A percentile compares a stretch with the other conserved stretches of the same genome.
phyloP scores from a whole-genome alignment of 2,329 filamentous ascomycete genomes.

The Trichoderma asperellum region DNA sequence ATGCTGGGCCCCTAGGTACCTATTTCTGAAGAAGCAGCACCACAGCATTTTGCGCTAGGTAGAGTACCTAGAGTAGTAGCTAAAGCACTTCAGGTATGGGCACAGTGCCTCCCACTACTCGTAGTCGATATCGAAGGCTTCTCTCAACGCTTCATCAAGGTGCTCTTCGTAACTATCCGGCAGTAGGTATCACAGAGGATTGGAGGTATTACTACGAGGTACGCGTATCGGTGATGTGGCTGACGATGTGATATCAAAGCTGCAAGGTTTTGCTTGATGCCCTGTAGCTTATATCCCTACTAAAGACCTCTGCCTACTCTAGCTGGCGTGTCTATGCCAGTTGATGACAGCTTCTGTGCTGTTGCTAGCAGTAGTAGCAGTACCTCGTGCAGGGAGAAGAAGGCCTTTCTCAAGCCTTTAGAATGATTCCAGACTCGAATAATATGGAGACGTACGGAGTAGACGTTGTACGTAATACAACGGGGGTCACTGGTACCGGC shows the following conservation, averaged over 20 bases:
- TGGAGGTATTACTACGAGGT: background rate
- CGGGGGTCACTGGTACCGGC: background rate
- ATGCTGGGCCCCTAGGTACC: background rate
- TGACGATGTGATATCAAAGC: background rate
- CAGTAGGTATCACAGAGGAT: background rate
- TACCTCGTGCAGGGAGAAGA: no score
- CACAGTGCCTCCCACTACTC: background rate
- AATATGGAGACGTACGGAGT: slow-evolving; percentile 1
- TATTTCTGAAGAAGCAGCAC: no score
- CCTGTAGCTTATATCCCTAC: background rate
- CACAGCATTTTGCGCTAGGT: background rate
- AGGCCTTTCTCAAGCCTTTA: background rate
- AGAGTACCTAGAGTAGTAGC: background rate
- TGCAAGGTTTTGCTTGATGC: background rate
- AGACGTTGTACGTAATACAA: slow-evolving; percentile 13
- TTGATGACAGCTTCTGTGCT: background rate
- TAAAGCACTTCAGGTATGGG: background rate
- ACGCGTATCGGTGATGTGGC: background rate
- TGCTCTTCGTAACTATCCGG: background rate
- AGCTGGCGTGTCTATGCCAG: no score
- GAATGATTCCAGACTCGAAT: background rate
- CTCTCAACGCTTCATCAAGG: background rate
- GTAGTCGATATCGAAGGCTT: no score
- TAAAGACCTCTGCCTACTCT: background rate
- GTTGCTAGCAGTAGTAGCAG: background rate